These are phyloP conservation scores for Cinchona pubescens DNA, from an alignment of 257 asterid species.

Conservation along the genomic window DNA sequence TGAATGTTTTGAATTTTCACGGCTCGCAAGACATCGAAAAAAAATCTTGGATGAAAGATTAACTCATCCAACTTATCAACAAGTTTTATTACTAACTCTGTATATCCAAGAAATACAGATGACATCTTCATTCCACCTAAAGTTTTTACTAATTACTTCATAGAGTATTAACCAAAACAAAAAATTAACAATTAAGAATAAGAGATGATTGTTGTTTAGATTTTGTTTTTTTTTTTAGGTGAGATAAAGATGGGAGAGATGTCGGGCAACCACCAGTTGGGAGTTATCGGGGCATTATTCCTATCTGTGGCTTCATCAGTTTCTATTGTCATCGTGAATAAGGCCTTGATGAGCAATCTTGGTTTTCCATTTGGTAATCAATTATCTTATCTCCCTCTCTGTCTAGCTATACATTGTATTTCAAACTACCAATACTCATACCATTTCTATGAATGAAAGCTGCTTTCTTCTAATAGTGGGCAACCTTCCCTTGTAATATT, in stretches of 20 bases:
- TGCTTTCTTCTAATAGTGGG: not conserved
- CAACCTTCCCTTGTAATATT: not conserved
- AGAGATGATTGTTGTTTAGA: not conserved
- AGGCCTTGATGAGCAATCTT: constrained; percentile 90
- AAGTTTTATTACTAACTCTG: not conserved
- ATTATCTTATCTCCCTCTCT: not conserved
- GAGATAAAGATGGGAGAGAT: constrained; percentile 85
- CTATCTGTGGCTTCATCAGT: constrained; percentile 91
- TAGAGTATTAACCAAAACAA: not conserved
- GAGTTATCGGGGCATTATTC: constrained; percentile 74
- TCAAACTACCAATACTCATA: not conserved
- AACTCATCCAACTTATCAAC: no score
- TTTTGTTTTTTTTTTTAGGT: no score
- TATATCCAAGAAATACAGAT: not conserved
- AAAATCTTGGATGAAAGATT: no score
- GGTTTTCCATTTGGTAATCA: constrained; percentile 72
- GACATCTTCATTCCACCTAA: not conserved
- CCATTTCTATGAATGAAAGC: not conserved
- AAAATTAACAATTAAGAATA: no score
- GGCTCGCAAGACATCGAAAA: not conserved
- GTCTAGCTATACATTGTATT: not conserved
- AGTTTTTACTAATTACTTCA: not conserved
- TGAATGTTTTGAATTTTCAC: not conserved
- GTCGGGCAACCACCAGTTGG: constrained; percentile 64
- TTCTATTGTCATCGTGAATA: constrained; percentile 86